Conservation (phyloP, 2,329 filamentous ascomycete genomes). For the Alternaria hordeiaustralica region DNA sequence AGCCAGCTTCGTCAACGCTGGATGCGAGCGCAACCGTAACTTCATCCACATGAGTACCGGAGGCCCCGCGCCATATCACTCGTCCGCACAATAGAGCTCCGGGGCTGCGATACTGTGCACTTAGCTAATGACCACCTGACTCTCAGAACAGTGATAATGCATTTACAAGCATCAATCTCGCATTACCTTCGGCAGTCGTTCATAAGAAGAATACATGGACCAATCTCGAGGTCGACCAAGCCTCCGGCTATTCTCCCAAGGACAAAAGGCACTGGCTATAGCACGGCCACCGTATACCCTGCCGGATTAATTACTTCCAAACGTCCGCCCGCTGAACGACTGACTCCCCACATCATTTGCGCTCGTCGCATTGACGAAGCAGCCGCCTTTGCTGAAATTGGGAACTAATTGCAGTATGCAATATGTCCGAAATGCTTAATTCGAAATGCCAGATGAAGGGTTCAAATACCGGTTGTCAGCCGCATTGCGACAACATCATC, state of each 20-base stretch:
- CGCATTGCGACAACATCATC: background rate
- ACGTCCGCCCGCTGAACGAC: background rate
- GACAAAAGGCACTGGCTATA: conserved; percentile 1
- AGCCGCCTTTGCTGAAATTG: conserved; percentile 9
- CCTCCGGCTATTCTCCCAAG: background rate
- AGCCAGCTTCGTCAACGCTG: background rate
- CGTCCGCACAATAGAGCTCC: background rate
- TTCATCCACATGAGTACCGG: background rate
- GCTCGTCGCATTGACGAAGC: background rate
- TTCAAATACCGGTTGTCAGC: background rate
- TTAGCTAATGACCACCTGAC: background rate
- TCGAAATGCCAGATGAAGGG: background rate
- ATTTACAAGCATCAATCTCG: background rate
- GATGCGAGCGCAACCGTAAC: background rate
- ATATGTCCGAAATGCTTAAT: background rate
- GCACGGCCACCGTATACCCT: conserved; percentile 4
- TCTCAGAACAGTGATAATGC: background rate
- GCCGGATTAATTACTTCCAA: conserved; percentile 21
- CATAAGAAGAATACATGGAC: background rate
- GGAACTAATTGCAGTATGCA: conserved; percentile 1
- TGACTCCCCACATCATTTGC: conserved; percentile 3
- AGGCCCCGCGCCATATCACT: background rate
- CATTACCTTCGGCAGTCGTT: background rate
- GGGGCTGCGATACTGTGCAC: background rate
- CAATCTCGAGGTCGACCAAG: background rate